A percentile compares a stretch with the other conserved stretches of the same genome.
phyloP scores from a whole-genome alignment of 2,329 filamentous ascomycete genomes.

The Colletotrichum plurivorum region DNA sequence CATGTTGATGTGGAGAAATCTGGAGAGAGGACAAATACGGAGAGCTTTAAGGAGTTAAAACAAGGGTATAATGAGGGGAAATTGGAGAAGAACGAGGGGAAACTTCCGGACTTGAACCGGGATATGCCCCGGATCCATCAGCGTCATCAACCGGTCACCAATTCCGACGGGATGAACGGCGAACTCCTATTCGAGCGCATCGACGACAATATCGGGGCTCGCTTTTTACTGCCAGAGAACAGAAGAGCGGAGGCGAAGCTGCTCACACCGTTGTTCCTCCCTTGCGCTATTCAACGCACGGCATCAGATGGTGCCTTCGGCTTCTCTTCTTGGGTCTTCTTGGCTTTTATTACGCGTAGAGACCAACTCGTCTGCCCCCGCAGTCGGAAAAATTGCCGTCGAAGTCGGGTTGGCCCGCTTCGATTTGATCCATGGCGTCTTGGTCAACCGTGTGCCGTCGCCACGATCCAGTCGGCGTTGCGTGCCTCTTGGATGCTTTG shows the following conservation, averaged over 20 bases:
- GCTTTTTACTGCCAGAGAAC: neutral
- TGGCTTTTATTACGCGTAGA: neutral
- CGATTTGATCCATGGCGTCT: constrained; percentile 7
- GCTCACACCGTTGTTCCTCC: neutral
- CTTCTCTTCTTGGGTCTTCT: constrained; percentile 8
- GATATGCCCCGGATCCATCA: constrained; percentile 31
- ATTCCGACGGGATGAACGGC: neutral
- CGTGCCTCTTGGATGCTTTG: neutral
- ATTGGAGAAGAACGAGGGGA: constrained; percentile 29
- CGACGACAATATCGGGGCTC: constrained; percentile 21
- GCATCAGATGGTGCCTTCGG: constrained; percentile 1
- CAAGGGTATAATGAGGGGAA: constrained; percentile 27
- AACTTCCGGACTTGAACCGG: constrained; percentile 23
- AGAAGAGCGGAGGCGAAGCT: no score
- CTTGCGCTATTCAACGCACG: neutral
- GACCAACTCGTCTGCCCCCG: neutral
- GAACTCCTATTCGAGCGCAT: constrained; percentile 37
- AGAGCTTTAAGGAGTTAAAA: neutral
- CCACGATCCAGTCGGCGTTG: neutral
- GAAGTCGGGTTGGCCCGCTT: constrained; percentile 29
- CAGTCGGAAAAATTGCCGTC: constrained; percentile 1
- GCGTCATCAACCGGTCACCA: constrained; percentile 26
- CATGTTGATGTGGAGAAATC: constrained; percentile 20
- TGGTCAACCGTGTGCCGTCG: neutral
- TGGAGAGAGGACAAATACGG: constrained; percentile 12